Conservation (phyloP, 352 stramenopile genomes). For the Phytophthora podocarpi region DNA sequence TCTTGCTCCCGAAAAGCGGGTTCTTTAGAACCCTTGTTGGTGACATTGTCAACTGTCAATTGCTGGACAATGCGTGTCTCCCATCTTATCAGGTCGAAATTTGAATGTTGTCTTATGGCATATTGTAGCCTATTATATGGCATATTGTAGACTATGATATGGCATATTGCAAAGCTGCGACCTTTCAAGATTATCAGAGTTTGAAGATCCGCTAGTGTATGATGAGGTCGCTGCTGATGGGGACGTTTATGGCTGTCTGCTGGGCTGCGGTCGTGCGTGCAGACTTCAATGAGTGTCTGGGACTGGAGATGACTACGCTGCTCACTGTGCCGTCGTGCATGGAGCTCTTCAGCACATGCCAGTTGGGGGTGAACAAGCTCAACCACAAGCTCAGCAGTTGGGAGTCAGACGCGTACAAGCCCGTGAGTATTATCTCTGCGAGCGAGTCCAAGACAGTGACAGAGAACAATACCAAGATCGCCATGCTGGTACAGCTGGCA, state of each 20-base stretch:
- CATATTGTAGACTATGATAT: neutral
- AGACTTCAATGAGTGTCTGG: conserved; percentile 63
- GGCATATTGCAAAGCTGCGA: conserved; percentile 13
- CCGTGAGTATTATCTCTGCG: conserved; percentile 71
- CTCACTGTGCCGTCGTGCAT: conserved; percentile 36
- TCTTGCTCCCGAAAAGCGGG: no score
- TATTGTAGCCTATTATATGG: neutral
- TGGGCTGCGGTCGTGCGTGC: conserved; percentile 5
- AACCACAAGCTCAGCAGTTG: conserved; percentile 51
- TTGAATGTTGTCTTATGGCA: no score
- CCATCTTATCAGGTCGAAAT: conserved; percentile 42
- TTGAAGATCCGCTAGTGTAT: conserved; percentile 15
- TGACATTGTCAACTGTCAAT: conserved; percentile 10
- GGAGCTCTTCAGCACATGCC: conserved; percentile 51
- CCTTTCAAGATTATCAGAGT: conserved; percentile 28
- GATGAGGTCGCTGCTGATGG: conserved; percentile 14
- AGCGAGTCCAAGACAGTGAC: conserved; percentile 49
- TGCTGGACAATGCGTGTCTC: conserved; percentile 9
- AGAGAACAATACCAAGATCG: conserved; percentile 48
- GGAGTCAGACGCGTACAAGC: conserved; percentile 31
- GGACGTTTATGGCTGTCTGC: conserved; percentile 9
- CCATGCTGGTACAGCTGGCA: conserved; percentile 62
- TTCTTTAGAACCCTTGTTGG: no score
- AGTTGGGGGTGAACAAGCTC: conserved; percentile 52
- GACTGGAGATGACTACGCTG: conserved; percentile 50